phyloP scores from a whole-genome alignment of 1,139 yeast genomes.

The Ogataea hybrid region DNA sequence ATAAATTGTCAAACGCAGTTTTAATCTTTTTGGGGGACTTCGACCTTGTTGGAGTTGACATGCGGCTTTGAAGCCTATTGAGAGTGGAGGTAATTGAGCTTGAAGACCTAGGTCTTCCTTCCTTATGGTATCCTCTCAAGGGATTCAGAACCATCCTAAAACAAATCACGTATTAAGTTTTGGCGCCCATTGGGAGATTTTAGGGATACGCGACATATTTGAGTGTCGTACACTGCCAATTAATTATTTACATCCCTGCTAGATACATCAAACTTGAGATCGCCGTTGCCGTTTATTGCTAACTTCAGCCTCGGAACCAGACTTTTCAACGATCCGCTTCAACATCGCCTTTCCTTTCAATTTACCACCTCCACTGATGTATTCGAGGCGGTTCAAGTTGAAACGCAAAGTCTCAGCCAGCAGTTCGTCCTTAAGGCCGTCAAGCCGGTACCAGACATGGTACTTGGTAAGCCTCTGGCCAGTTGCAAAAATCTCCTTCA shows the following conservation, averaged over 20 bases:
- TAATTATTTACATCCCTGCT: not conserved
- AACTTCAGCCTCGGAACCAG: constrained; percentile 24
- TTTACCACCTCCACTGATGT: constrained; percentile 32
- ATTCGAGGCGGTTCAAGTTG: constrained; percentile 34
- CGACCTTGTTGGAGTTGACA: constrained; percentile 17
- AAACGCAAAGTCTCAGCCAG: constrained; percentile 49
- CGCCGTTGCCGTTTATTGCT: constrained; percentile 18
- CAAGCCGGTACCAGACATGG: constrained; percentile 83
- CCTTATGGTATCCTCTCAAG: constrained; percentile 7
- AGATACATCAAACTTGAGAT: constrained; percentile 1
- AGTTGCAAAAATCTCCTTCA: constrained; percentile 57
- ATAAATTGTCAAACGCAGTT: constrained; percentile 19
- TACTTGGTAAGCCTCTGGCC: constrained; percentile 64
- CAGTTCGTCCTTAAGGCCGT: constrained; percentile 68
- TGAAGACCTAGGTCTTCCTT: constrained; percentile 16
- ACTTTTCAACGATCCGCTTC: constrained; percentile 27
- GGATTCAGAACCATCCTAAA: constrained; percentile 10
- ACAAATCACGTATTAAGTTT: not conserved
- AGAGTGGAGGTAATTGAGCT: constrained; percentile 18
- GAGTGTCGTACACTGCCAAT: constrained; percentile 3
- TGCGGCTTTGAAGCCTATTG: constrained; percentile 17
- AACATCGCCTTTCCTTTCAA: constrained; percentile 31
- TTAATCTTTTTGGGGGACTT: constrained; percentile 20
- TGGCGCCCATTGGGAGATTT: constrained; percentile 4
- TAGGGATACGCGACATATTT: constrained; percentile 4